Evolutionary conservation across 129 eudicot genomes (phyloP), one percentile per base, ranked within the genome.

Genomic region (Rutidosis leptorrhynchoides): DNA sequence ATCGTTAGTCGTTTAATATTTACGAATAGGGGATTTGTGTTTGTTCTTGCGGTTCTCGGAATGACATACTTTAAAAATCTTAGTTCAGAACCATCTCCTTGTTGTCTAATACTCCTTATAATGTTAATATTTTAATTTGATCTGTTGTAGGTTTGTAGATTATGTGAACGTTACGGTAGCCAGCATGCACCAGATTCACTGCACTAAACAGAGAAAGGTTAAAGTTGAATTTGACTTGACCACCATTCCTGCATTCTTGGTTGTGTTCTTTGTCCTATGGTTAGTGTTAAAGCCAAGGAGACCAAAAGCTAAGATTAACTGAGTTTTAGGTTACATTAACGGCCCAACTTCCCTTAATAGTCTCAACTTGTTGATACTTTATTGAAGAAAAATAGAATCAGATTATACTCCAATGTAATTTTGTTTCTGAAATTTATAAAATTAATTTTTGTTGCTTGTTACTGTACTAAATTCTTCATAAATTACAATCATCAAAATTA

Each of bases 231-330:
- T 83, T 4, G 98, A 93, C 85, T 68, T 84, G 75, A 85, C 92
- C 33, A 93, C 98, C 23, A 79, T 93, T 54, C 96, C 96, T 59
- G 98, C 98, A 16, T 93, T 93, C 70, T 26, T 73, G 70, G 68
- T 89, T 1, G 96, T 93, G 49, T 42, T 84, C 25, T 14, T 84
- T 37, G 82, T 84, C 11, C 83, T 93, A 0, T 93, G 90, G 90
- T 12, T 86, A 2, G 95, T 91, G 33, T 64, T 90, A 52, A 84
- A 78, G 79, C 97, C 97, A 43, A 87, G 85, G 58, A 81, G 96
- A 77, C 77, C 97, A 65, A 90, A 90, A 86, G 88, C 97, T 16
- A 87, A 90, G 86, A 83, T 90, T 65, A 90, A 90, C 88, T 91
- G 76, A 83, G 46, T 35, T 72, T 69, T 52, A 65, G 73, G 58